Base-by-base conservation (phyloP, 495 filamentous ascomycete species). In the Daldinia concentrica region DNA sequence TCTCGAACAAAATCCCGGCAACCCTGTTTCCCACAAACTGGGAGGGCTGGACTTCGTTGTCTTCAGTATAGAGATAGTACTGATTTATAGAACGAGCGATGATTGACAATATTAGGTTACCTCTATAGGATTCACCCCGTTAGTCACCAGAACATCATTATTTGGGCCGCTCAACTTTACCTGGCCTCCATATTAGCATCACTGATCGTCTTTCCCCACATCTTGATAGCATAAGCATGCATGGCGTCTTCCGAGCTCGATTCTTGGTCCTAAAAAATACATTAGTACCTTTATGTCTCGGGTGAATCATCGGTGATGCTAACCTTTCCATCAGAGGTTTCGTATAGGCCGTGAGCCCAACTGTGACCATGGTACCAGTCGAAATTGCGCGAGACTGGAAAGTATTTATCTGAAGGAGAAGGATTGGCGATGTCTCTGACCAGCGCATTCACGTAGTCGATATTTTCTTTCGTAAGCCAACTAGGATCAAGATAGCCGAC, bases 351-450 rank as follows among this genome's bases (percentile, higher is more conserved):
- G 71, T 97, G 92, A 1, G 95, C 96, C 92, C 95, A 99, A 9
- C 91, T 94, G 84, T 99, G 95, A 6, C 95, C 95, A 76, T 96
- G 89, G 80, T 87, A 98, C 92, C 93, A 97, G 79, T 99, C 95
- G 72, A 98, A 98, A 50, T 80, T 84, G 19, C 95, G 88, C n/a
- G 86, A 94, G 73, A 93, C 90, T 0, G 96, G 93, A 82, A 98
- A 99, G 71, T 87, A 88, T 15, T 83, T 82, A 76, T 98, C 95
- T 27, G 82, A 70, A 2, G 83, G 66, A 52, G 86, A 88, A 0
- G 95, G 90, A 74, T 97, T 98, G 63, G 93, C 89, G 34, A 90
- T 84, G 76, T 97, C 90, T 34, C 91, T 86, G 34, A 93, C 88
- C 32, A 97, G 84, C 66, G 86, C 89, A 76, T 97, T 92, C 66